phyloP scores from a whole-genome alignment of 805 yeast species.

The Wickerhamomyces subpelliculosus region DNA sequence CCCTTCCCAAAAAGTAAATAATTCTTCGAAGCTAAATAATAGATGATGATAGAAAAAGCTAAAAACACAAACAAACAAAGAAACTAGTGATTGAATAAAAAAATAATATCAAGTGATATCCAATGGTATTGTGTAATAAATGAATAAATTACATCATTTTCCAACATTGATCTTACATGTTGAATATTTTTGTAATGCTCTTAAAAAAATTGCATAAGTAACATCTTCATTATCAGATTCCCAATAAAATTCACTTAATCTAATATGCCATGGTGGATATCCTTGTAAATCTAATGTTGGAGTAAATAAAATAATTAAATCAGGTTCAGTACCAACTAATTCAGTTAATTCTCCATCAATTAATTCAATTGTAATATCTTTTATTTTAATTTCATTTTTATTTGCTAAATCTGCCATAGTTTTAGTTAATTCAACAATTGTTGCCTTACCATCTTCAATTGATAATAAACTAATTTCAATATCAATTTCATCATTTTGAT shows the following conservation, averaged over 20 bases:
- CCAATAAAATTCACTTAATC: slow-evolving; percentile 87
- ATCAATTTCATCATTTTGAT: slow-evolving; percentile 32
- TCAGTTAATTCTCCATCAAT: slow-evolving; percentile 69
- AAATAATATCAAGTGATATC: no score
- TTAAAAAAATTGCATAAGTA: slow-evolving; percentile 72
- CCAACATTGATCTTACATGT: slow-evolving; percentile 86
- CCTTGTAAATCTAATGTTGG: slow-evolving; percentile 89
- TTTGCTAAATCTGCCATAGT: slow-evolving; percentile 75
- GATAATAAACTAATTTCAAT: slow-evolving; percentile 65
- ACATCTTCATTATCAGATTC: slow-evolving; percentile 80
- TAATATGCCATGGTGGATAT: slow-evolving; percentile 96
- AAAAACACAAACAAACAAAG: not conserved
- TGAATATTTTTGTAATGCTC: slow-evolving; percentile 71
- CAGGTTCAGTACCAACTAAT: slow-evolving; percentile 90
- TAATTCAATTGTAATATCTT: slow-evolving; percentile 67
- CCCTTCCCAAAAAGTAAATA: no score
- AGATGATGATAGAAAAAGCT: not conserved
- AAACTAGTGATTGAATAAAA: not conserved
- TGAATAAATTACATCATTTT: no score
- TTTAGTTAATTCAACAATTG: slow-evolving; percentile 81
- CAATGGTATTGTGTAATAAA: no score
- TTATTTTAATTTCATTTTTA: slow-evolving; percentile 48
- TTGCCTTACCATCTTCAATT: slow-evolving; percentile 78
- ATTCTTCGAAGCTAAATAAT: no score
- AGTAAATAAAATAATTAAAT: slow-evolving; percentile 73